Conservation (phyloP, 768 basidiomycete genomes). For the Suillus paluster region DNA sequence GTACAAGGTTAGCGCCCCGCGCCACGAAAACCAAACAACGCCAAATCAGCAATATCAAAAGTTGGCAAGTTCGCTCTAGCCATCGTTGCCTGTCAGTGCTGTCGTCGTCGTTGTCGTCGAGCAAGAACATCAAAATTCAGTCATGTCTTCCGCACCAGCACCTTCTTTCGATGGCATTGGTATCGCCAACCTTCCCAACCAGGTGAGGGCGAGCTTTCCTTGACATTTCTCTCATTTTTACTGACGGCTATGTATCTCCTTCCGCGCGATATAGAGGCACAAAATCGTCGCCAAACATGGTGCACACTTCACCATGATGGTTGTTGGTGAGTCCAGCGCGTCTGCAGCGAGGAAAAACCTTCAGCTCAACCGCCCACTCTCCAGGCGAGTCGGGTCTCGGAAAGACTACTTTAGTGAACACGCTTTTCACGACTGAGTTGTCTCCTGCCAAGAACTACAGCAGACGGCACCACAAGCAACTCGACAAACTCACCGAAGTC, state of each 20-base stretch:
- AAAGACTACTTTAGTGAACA: conserved; percentile 98
- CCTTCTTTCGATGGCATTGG: conserved; percentile 77
- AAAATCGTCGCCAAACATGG: conserved; percentile 99
- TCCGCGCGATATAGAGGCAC: conserved; percentile 70
- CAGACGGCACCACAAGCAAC: conserved; percentile 89
- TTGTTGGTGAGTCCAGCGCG: conserved; percentile 67
- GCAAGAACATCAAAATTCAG: conserved; percentile 15
- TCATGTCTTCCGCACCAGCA: conserved; percentile 31
- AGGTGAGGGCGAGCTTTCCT: conserved; percentile 55
- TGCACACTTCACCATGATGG: conserved; percentile 99
- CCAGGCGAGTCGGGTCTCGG: conserved; percentile 96
- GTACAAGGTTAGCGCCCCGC: neutral
- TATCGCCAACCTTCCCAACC: conserved; percentile 97
- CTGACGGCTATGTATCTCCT: conserved; percentile 4
- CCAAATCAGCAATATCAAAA: conserved; percentile 32
- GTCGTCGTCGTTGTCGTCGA: conserved; percentile 19
- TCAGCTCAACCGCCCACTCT: neutral
- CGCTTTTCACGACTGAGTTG: conserved; percentile 97
- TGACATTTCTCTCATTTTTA: conserved; percentile 15
- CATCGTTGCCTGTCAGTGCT: conserved; percentile 7
- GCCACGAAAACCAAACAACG: conserved; percentile 30
- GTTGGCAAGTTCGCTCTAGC: conserved; percentile 19
- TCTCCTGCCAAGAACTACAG: conserved; percentile 90
- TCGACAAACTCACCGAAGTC: conserved; percentile 98
- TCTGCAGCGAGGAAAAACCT: neutral